Percentiles rank a stretch among this genome's conserved stretches.
Evolutionary conservation across 148 eudicot genomes (phyloP).

Genomic region (Oxyria digyna): DNA sequence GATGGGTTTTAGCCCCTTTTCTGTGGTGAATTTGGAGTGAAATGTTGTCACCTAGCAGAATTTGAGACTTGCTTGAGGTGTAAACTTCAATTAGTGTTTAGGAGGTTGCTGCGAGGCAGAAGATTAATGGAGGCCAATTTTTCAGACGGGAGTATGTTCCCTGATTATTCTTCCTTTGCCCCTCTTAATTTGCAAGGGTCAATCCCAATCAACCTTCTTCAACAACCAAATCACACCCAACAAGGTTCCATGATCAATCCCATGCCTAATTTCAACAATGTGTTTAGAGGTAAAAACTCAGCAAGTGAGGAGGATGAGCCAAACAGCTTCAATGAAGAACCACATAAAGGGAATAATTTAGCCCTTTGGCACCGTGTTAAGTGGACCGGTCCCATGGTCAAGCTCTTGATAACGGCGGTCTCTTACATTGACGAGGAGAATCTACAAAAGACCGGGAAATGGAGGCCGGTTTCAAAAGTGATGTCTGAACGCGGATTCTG

Average conservation of each 20-base stretch:
- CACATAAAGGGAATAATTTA: background rate
- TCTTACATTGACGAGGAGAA: slow-evolving; percentile 4
- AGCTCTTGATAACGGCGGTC: background rate
- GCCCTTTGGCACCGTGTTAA: background rate
- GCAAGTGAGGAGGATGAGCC: background rate
- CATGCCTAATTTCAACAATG: background rate
- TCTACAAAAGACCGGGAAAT: slow-evolving; percentile 1
- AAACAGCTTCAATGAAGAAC: background rate
- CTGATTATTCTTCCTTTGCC: background rate
- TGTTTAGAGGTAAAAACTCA: background rate
- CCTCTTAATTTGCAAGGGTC: background rate
- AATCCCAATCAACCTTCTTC: background rate
- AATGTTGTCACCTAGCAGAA: background rate
- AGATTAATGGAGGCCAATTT: background rate
- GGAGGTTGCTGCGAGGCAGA: background rate
- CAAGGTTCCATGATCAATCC: background rate
- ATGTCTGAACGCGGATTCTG: background rate
- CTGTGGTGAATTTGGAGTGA: background rate
- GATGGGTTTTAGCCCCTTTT: background rate
- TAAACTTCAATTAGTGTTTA: background rate
- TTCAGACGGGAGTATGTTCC: background rate
- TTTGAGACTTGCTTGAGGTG: background rate
- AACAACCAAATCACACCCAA: background rate
- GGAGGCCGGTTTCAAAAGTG: background rate
- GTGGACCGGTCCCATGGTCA: background rate